Evolutionary conservation across 1,284 basidiomycete species (phyloP), one percentile per base, ranked within the genome.

Genomic region (Ustilago esculenta): DNA sequence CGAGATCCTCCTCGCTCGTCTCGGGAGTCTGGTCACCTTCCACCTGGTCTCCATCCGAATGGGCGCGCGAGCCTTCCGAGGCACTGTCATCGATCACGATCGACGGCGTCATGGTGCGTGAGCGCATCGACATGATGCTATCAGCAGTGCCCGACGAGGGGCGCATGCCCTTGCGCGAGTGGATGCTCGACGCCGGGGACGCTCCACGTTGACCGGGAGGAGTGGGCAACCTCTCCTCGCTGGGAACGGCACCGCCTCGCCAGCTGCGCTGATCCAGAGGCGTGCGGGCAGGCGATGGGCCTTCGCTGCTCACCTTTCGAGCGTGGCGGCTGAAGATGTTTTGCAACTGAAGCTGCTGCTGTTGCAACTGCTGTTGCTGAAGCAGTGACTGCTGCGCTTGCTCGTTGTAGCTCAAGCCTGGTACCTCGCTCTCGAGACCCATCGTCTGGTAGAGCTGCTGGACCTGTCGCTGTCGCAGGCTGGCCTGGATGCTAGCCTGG

Each of bases 61-160:
- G 53, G 2, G 56, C 61, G 6, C 63, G 51, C 14, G 69, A 68
- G 44, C 59, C 54, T 39, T 75, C 73, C 34, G 72, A 74, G 27
- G 63, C 75, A 41, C 61, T 70, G 59, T 76, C 73, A 44, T 77
- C 75, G 32, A 74, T 76, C 29, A 74, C 74, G 24, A 75, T 73
- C 33, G 72, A 65, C 7, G 73, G 75, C 11, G 69, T 73, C 54
- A 66, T 51, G 44, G 69, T 59, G 24, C 60, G 68, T 23, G 70
- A 68, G 7, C 69, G 69, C 54, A 60, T 64, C 36, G 72, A 76
- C 18, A 57, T 34, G 37, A 73, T 54, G 44, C 58, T 56, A 25
- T 76, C 70, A 17, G 64, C 66, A 9, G 57, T 71, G 30, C 57
- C 57, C 6, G 68, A 66, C 7, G 37, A 48, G 5, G 63, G 65